Base-by-base conservation (phyloP, 345 rosid species). In the Syzygium jambos region DNA sequence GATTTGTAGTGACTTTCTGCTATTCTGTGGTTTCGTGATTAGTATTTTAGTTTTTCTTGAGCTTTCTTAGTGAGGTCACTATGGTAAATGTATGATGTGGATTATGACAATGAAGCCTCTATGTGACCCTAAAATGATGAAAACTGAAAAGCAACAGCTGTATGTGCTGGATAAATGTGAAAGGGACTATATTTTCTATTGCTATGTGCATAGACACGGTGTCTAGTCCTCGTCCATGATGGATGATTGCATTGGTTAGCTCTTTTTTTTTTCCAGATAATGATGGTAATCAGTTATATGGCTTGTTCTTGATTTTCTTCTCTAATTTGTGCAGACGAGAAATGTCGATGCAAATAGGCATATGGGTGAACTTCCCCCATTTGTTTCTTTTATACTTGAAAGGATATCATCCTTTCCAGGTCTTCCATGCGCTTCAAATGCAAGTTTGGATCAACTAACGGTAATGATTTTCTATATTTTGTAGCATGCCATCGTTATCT, bases 301-400 rank as follows among this genome's bases (percentile, higher is more conserved):
- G 55, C 49, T 43, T 51, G 51, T 30, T 68, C 52, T 68, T 49
- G 86, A 54, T 53, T 73, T 16, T 85, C 25, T 52, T 13, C 27
- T 85, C 56, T 85, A 59, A 85, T 52, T 65, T 59, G 41, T 56
- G 56, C 92, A 95, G 98, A 96, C 92, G 22, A 97, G 96, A 91
- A 96, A 97, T 86, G 96, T 96, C 56, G 92, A 97, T 92, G 89
- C 96, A n/a, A 92, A 89, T 87, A 92, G 90, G 87, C 90, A 86
- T 88, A 89, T 97, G 89, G 99, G 98, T 14, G 93, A 89, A 91
- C 95, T 97, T 93, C 99, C 98, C 29, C 85, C 91, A 46, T 96
- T 96, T 94, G 95, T 95, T 89, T 92, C 95, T 90, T 84, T 85
- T 30, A 55, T 95, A 59, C 90, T 95, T 38, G 90, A 93, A 92